Evolutionary conservation across 306 rosid species (phyloP), one percentile per base, ranked within the genome.

Genomic region (Trifolium repens): DNA sequence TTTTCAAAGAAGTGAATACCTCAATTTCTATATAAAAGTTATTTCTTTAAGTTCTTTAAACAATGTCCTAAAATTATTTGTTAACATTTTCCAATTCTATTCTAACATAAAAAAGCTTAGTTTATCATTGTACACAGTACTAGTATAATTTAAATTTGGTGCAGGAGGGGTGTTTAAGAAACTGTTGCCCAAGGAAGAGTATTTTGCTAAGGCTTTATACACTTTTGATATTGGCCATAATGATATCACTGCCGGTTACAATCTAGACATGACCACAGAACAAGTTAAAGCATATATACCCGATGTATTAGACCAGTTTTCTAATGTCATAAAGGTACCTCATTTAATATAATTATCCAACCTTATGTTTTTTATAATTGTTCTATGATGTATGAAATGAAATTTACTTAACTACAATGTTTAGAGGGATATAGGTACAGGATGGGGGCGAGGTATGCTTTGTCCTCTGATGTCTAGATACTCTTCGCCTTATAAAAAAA

Each of bases 191-290:
- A 84, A 67, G 69, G 52, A 79, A 4, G 81, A 82, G 32, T 78
- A 78, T 63, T 85, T 82, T 71, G 73, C 86, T 80, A 4, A 43
- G 80, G 90, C 87, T 14, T 81, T 89, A 0, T 89, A 89, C 78
- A 85, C 94, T n/a, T 78, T 87, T 74, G 90, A 87, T 66, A 80
- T 87, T 63, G 91, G 91, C 61, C 90, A 89, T 82, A 89, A 89
- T 10, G 91, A 89, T 72, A 63, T 89, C 65, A 67, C 86, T 50
- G 84, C 90, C 70, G 91, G 91, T 47, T 84, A 69, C 82, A 82
- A 80, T 69, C 83, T 82, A 7, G 84, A 87, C 84, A 30, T 87
- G 46, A 75, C 87, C 73, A 72, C 87, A 5, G 72, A 84, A 66
- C 87, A 87, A 76, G 79, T 87, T 15, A 78, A 78, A 80, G 87